Evolutionary conservation across 768 basidiomycete genomes (phyloP), one percentile per base, ranked within the genome.

Genomic region (Termitomyces sp.): DNA sequence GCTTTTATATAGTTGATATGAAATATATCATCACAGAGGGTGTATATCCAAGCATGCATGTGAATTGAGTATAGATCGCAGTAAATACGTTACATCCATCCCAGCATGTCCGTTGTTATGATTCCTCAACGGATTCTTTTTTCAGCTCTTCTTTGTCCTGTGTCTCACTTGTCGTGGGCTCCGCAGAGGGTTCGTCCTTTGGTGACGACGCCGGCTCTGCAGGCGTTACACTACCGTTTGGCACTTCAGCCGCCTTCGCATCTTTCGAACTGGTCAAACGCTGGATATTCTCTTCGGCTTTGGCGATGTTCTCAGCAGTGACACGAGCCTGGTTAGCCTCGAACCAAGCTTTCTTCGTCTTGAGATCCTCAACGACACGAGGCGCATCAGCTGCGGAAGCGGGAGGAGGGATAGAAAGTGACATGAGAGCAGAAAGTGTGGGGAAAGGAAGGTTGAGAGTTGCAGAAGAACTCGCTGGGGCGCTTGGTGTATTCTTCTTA

Each of bases 301-400:
- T 89, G 38, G 85, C 83, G 50, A 94, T 75, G 63, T 91, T 90
- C 66, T 91, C 90, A 5, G 83, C 81, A 2, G 92, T 93, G 60
- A 82, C 83, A 23, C 84, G 84, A 27, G 82, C 83, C 72, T 95
- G 94, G 74, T 98, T 98, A 32, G 91, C 95, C 69, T 89, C 86
- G 66, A 85, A 97, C 94, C 95, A 98, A 23, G 86, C 80, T 76
- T 95, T 95, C 82, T 98, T 99, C 50, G 84, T 91, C 72, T 89
- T 89, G 57, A 99, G 80, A 69, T 97, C 92, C 66, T 92, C 90
- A 56, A 98, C 78, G 46, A 93, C 84, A 53, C 92, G 89, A 53
- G 86, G 81, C 34, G 95, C 81, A 61, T 99, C 95, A 5, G 79
- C 75, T 41, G 80, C 71, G 11, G 87, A 87, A 17, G 84, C 78